Evolutionary conservation across 768 basidiomycete genomes (phyloP).

Genomic region (Tulasnella sp.): DNA sequence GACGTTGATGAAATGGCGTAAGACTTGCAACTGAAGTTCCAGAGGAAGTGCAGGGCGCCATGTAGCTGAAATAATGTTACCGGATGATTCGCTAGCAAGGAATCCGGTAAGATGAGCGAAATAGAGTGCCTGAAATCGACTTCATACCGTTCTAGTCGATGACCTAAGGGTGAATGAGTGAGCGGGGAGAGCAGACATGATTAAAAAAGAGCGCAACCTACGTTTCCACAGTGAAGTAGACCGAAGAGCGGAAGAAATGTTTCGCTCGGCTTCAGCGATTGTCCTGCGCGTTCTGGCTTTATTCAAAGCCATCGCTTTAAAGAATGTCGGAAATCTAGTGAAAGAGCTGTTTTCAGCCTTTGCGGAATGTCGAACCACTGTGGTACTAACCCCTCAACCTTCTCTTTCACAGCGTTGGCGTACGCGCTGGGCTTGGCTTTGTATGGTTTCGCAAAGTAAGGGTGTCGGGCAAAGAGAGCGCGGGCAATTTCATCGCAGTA

Average conservation of each 20-base stretch:
- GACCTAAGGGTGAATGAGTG: background rate
- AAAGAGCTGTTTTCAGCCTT: background rate
- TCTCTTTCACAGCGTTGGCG: conserved; percentile 18
- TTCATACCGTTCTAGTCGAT: background rate
- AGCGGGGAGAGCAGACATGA: background rate
- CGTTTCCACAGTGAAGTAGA: background rate
- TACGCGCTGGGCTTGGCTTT: conserved; percentile 10
- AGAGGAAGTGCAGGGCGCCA: conserved; percentile 19
- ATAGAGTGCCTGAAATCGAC: background rate
- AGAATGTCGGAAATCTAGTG: background rate
- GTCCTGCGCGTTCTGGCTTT: conserved; percentile 5
- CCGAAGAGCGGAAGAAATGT: background rate
- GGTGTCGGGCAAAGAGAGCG: conserved; percentile 16
- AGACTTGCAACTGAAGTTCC: conserved; percentile 12
- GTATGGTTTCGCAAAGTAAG: conserved; percentile 5
- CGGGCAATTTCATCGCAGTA: conserved; percentile 23
- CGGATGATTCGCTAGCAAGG: background rate
- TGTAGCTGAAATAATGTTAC: background rate
- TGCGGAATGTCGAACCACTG: background rate
- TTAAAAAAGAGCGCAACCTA: background rate
- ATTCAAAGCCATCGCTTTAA: background rate
- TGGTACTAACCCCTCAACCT: conserved; percentile 14
- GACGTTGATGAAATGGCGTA: conserved; percentile 4
- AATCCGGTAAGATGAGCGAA: background rate
- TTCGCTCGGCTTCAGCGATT: background rate